These are phyloP conservation scores for Fragaria vesca DNA, from an alignment of 306 rosid species.

Conservation along the genomic window DNA sequence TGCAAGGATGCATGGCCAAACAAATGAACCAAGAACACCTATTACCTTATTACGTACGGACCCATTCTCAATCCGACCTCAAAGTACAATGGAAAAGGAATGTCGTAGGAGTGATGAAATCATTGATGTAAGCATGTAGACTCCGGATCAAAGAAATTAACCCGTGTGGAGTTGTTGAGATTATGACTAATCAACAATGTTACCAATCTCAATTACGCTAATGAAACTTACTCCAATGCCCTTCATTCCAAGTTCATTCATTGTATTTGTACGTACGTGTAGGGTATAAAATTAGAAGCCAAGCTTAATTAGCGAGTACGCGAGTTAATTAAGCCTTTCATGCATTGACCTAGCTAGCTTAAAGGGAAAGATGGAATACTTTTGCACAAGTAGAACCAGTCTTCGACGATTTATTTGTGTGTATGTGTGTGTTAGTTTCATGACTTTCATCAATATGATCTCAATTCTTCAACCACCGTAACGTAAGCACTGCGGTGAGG, in stretches of 20 bases:
- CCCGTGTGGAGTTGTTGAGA: constrained; percentile 27
- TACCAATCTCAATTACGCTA: not conserved
- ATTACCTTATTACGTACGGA: not conserved
- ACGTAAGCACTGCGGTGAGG: not conserved
- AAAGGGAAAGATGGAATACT: not conserved
- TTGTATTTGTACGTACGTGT: too few relatives aligned
- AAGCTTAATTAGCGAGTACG: not conserved
- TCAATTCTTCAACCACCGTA: not conserved
- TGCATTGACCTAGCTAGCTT: not conserved
- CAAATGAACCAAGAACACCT: too few relatives aligned
- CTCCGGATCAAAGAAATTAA: too few relatives aligned
- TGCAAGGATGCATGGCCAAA: not conserved
- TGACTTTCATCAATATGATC: not conserved
- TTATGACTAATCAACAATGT: constrained; percentile 2
- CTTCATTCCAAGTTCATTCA: not conserved
- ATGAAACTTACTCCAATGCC: not conserved
- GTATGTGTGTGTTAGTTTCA: too few relatives aligned
- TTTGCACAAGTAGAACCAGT: not conserved
- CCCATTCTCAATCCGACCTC: not conserved
- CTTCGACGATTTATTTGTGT: not conserved
- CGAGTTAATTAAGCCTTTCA: not conserved
- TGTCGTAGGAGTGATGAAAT: not conserved
- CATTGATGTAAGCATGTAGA: not conserved
- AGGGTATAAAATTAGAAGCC: not conserved
- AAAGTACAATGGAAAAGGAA: not conserved